These are phyloP conservation scores for Aspergillus oerlinghausenensis DNA, from an alignment of 2,329 filamentous ascomycete species.

Conservation along the genomic window DNA sequence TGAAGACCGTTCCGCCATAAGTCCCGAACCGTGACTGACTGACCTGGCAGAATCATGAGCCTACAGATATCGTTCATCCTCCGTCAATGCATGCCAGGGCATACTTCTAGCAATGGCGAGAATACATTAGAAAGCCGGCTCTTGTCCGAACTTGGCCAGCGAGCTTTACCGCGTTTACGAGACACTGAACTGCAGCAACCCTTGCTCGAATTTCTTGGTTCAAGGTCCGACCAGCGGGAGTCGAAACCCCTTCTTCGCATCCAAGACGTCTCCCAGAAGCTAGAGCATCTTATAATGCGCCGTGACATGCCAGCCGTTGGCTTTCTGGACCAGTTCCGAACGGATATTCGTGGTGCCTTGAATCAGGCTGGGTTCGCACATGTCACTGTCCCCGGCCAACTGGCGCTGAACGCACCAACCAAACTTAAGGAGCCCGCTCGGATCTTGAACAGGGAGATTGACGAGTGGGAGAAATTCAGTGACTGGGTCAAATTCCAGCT, in stretches of 20 bases:
- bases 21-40: background rate
- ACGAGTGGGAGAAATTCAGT: constrained; percentile 11
- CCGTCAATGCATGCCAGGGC: background rate
- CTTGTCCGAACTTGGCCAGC: background rate
- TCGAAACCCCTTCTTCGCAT: too few relatives aligned
- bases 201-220: too few relatives aligned
- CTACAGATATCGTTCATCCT: background rate
- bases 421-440: background rate
- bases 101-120: background rate
- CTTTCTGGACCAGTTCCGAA: constrained; percentile 7
- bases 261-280: background rate
- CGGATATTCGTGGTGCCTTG: constrained; percentile 6
- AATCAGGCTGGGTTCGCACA: constrained; percentile 7
- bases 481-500: constrained; percentile 12
- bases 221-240: too few relatives aligned
- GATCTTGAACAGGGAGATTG: constrained; percentile 3
- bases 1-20: background rate
- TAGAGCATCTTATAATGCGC: background rate
- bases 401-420: background rate
- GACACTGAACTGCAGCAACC: too few relatives aligned
- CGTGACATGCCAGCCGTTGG: constrained; percentile 2
- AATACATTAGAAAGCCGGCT: background rate
- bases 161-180: too few relatives aligned
- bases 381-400: constrained; percentile 3
- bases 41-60: constrained; percentile 6